A percentile compares a stretch with the other conserved stretches of the same genome.
Evolutionary conservation across 768 basidiomycete species (phyloP).

Genomic region (Termitomyces sp.): DNA sequence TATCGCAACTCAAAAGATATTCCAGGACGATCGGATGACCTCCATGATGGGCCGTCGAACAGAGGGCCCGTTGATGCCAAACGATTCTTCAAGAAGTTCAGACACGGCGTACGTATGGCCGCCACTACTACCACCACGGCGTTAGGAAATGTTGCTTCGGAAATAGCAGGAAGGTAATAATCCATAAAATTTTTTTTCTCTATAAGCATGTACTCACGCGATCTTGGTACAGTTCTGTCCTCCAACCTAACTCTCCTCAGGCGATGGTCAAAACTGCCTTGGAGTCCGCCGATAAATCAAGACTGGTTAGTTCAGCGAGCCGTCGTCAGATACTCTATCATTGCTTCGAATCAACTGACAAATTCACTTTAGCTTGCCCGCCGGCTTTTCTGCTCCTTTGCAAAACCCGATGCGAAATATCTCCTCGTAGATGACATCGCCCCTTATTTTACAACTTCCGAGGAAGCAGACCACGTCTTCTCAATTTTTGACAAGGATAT

Average conservation of each 20-base stretch:
- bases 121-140: slow-evolving; percentile 81
- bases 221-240: slow-evolving; percentile 45
- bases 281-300: slow-evolving; percentile 75
- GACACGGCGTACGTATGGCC: slow-evolving; percentile 64
- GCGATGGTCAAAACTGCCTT: slow-evolving; percentile 78
- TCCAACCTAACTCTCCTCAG: slow-evolving; percentile 85
- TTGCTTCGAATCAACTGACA: slow-evolving; percentile 6
- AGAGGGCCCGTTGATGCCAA: slow-evolving; percentile 47
- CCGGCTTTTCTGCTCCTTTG: slow-evolving; percentile 83
- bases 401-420: slow-evolving; percentile 50
- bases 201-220: background rate
- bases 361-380: slow-evolving; percentile 59
- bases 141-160: slow-evolving; percentile 52
- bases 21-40: slow-evolving; percentile 60
- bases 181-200: background rate
- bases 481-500: slow-evolving; percentile 63
- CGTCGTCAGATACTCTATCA: background rate
- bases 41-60: slow-evolving; percentile 34
- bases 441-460: slow-evolving; percentile 59
- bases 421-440: slow-evolving; percentile 66
- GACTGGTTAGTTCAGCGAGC: slow-evolving; percentile 36
- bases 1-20: slow-evolving; percentile 78
- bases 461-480: slow-evolving; percentile 67
- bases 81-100: slow-evolving; percentile 61
- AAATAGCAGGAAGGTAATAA: slow-evolving; percentile 46